phyloP scores from a whole-genome alignment of 2,329 filamentous ascomycete genomes.

The Verticillium dahliae region DNA sequence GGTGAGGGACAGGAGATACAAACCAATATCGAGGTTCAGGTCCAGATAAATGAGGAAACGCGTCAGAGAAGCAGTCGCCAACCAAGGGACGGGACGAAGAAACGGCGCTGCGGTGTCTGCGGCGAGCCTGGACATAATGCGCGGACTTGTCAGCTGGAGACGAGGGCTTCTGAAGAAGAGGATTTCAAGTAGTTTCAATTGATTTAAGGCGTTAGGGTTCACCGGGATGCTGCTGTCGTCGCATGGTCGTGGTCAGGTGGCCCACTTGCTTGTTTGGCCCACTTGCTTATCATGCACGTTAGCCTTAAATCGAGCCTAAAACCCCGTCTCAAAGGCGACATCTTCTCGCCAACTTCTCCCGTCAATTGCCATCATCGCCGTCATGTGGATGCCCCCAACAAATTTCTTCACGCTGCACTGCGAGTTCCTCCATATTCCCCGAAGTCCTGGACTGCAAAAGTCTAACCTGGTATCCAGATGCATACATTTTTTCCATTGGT shows the following conservation, averaged over 20 bases:
- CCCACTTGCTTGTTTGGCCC: too few species aligned
- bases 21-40: background rate
- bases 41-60: background rate
- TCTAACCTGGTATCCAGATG: background rate
- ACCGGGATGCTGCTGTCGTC: background rate
- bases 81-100: background rate
- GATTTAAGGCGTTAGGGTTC: background rate
- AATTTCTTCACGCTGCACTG: background rate
- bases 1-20: background rate
- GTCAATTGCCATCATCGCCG: background rate
- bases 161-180: background rate
- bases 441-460: too few species aligned
- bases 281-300: too few species aligned
- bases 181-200: constrained; percentile 1
- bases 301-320: too few species aligned
- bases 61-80: background rate
- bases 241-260: too few species aligned
- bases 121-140: background rate
- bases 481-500: background rate
- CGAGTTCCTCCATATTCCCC: background rate
- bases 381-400: background rate
- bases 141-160: background rate
- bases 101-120: background rate
- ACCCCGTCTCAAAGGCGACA: too few species aligned
- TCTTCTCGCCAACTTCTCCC: too few species aligned